Base-by-base conservation (phyloP, 495 filamentous ascomycete species). In the Podospora fimiseda region DNA sequence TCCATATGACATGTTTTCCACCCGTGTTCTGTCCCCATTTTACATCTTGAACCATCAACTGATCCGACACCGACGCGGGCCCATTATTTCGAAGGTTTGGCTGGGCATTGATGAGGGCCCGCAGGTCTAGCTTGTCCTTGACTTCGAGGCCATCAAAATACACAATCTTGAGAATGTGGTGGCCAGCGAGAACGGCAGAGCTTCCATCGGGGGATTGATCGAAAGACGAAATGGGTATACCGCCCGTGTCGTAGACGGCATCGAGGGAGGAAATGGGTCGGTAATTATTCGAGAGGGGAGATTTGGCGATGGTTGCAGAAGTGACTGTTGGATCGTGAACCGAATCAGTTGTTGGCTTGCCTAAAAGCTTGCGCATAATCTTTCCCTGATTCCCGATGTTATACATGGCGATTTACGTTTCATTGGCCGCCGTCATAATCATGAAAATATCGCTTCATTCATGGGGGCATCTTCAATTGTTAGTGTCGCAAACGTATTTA, bases 81-180 rank as follows among this genome's bases (percentile, higher is more conserved):
- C 72, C 68, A 44, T 70, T 73, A 56, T 80, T 73, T 57, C 86
- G 82, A 36, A 74, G 79, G 13, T 82, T 76, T 11, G 84, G 80
- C 64, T 87, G 83, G 57, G 85, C 78, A 52, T 80, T 75, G 56
- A 95, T 84, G n/a, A 82, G 76, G 55, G 85, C 75, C 55, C 88
- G 86, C 54, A 96, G 75, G 66, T 96, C 90, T 65, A 87, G 73
- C 37, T 88, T 86, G 57, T 94, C 89, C 18, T 77, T 80, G 50
- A 87, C 84, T 21, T 72, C 74, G 49, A 87, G 74, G 16, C 84
- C 83, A 49, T 85, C 80, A 40, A 95, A 77, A 37, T 75, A 79
- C 53, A 96, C 78, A 3, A 86, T 94, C 68, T 91, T 92, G 59
- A 96, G 80, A 42, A 94, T 82, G 57, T 94, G 85, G 53, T 84